Base-by-base conservation (phyloP, 345 rosid genomes). In the Eucalyptus guilfoylei region DNA sequence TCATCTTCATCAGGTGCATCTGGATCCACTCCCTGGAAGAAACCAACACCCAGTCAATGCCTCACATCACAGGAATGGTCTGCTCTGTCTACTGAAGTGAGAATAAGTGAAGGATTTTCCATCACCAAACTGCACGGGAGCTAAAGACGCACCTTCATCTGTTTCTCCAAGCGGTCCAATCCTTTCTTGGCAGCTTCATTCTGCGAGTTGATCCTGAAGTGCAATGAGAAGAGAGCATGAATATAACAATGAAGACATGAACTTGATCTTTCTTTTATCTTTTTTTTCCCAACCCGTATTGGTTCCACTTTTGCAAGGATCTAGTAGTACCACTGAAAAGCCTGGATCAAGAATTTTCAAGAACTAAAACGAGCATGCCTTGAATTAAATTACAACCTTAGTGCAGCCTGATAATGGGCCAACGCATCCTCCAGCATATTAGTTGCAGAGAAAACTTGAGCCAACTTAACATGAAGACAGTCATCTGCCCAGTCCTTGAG, bases 401-500 rank as follows among this genome's bases (percentile, higher is more conserved):
- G 87, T 88, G 99, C 99, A 89, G 98, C 95, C 93, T 97, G 99
- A 91, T 93, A 98, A 92, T 98, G 99, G 30, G 98, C 92, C 90
- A 98, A 93, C 48, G 99, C 90, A 86, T 98, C 99, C 90, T 94
- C 97, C 86, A 97, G 95, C 97, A 93, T 94, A 94, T 94, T 94
- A 60, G 98, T 97, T 16, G 96, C 95, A 49, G 99, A 96, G 94
- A 95, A 96, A 69, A 98, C 98, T 95, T 98, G 98, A 92, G 99
- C 99, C 93, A 98, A 88, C 93, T 97, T 98, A 88, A 97, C 97
- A 90, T 98, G 99, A 93, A 97, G 98, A 89, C 98, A 97, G 89
- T 97, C 99, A 91, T 98, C 99, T 88, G 97, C 97, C 99, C 99
- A 98, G 88, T 97, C 98, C 94, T 98, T 96, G 55, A 98, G 97